Evolutionary conservation across 1,284 basidiomycete species (phyloP), one percentile per base, ranked within the genome.

Genomic region (Ceratobasidium sp.): DNA sequence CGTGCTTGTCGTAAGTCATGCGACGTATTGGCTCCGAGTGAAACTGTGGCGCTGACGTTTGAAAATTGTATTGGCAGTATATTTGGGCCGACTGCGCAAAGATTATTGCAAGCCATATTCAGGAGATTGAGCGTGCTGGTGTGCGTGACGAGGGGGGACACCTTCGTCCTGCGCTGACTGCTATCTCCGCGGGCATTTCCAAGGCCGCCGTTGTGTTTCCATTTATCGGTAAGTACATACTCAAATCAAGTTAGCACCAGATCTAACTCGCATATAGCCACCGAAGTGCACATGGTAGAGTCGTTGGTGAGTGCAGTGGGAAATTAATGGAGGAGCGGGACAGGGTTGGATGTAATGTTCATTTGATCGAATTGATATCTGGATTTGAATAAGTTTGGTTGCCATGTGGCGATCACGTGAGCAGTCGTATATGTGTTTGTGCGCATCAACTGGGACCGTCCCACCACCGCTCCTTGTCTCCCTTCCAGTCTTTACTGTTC

Each of bases 391-490:
- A 41, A 59, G 64, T 23, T n/a, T 28, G 18, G 64, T 67, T 67
- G 64, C 64, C 64, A 67, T 67, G 64, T 55, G 64, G 64, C 64
- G 26, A 52, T 49, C 64, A 67, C 64, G 64, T 67, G 64, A 23
- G 9, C 28, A 6, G 50, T 8, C 64, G 21, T 67, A 67, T 67
- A 67, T 67, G 64, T 67, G 64, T 67, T 67, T 67, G 49, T 28
- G 64, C 32, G 47, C 35, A 55, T 55, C 49, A 67, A 54, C 30
- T 49, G 64, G 30, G 18, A 55, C 64, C 52, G 64, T 67, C 64
- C 64, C 64, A 67, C 64, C 64, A 67, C 47, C 50, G 21, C 55
- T 38, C 64, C 52, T 13, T 62, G 32, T 55, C 32, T 67, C 23
- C 52, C 50, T 16, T 67, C 38, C 64, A 38, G 50, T 67, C 64